Base-by-base conservation (phyloP, 2,329 filamentous ascomycete species). In the Botrytis pseudocinerea region DNA sequence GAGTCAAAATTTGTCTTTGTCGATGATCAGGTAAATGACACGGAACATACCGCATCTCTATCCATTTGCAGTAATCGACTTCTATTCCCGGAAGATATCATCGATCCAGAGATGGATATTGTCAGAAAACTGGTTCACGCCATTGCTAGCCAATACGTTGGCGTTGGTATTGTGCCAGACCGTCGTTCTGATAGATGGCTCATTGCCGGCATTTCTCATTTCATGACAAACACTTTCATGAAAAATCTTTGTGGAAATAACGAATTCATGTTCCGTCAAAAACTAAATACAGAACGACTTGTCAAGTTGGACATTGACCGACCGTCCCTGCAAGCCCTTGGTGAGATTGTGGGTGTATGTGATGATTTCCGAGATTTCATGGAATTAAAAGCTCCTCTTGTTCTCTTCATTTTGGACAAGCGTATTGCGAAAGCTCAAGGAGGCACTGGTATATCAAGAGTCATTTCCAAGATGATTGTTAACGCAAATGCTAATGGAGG, bases 1-100 rank as follows among this genome's bases (percentile, higher is more conserved):
- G 94, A 92, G 79, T 98, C 97, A 85, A 97, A 97, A 79, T 84
- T 98, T 71, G 95, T 93, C 77, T 99, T 99, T 78, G 91, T 99
- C 28, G 96, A 99, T 78, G 96, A 99, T 81, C 88, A 96, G 81
- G 84, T 91, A 1, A 86, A 89, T 44, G 92, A 97, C 73, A 92
- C 92, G 1, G 86, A 92, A 32, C 89, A 94, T 28, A 89, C 94
- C 14, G 94, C 94, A 48, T 95, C 93, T 0, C 86, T 99, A 77
- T 92, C 95, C 0, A 89, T 99, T 46, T 94, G 94, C 83, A 98
- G 93, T 84, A 95, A 88, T 68, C 90, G 93, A 60, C 85, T 99
- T 1, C 88, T 99, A 0, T 97, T 94, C 78, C 92, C 94, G 0
- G 90, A 94, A 76, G 91, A 93, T 46, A 89, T 98, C 51, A 91